Conservation (phyloP, 192 early-diverging fungal genomes). For the Dimargaris verticillata region DNA sequence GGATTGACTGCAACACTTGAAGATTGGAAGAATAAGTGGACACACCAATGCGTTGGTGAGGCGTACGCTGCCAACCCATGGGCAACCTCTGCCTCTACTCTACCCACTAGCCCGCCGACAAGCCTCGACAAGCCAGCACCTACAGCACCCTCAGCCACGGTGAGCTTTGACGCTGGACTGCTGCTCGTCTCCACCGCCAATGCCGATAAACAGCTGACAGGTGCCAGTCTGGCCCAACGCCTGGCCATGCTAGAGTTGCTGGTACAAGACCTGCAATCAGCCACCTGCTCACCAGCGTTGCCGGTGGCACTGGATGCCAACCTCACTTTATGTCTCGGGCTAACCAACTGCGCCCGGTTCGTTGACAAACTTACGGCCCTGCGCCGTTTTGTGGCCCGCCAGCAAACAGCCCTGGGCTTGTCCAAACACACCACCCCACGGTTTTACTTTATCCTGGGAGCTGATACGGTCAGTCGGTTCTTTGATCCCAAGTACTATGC, state of each 20-base stretch:
- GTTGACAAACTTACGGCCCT: constrained; percentile 46
- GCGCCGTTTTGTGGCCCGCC: constrained; percentile 12
- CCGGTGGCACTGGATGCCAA: too few relatives aligned
- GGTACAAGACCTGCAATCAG: too few relatives aligned
- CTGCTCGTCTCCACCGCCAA: constrained; percentile 47
- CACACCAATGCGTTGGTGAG: too few relatives aligned
- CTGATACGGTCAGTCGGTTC: constrained; percentile 58
- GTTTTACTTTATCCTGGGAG: constrained; percentile 59
- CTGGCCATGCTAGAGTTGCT: constrained; percentile 55
- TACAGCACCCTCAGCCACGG: constrained; percentile 16
- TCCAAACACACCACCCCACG: too few relatives aligned
- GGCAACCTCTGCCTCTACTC: too few relatives aligned
- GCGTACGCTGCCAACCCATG: too few relatives aligned
- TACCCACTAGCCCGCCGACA: too few relatives aligned
- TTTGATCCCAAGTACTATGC: constrained; percentile 62
- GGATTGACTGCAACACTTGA: too few relatives aligned
- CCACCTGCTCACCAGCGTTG: too few relatives aligned
- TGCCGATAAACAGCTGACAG: constrained; percentile 45
- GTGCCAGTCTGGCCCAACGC: constrained; percentile 38
- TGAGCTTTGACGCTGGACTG: constrained; percentile 38
- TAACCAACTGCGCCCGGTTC: constrained; percentile 44
- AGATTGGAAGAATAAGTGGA: neutral
- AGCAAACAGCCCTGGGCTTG: too few relatives aligned
- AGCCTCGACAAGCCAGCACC: too few relatives aligned
- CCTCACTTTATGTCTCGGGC: constrained; percentile 33